A percentile compares a stretch with the other conserved stretches of the same genome.
phyloP scores from a whole-genome alignment of 2,329 filamentous ascomycete genomes.

The Tolypocladium capitatum region DNA sequence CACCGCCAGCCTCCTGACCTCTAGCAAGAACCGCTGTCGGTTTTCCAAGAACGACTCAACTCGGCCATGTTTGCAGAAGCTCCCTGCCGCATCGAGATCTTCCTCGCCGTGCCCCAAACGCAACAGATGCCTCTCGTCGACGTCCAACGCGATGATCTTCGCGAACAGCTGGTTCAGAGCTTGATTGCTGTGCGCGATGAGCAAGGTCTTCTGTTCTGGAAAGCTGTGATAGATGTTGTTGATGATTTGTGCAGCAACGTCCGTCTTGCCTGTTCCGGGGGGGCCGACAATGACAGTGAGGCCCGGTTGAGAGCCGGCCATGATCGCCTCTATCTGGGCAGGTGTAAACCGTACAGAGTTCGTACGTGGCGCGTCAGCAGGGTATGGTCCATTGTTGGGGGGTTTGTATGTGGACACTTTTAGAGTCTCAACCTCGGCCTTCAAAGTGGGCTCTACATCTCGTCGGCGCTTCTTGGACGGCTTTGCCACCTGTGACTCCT shows the following conservation, averaged over 20 bases:
- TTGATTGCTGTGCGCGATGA: conserved; percentile 95
- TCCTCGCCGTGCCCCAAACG: conserved; percentile 92
- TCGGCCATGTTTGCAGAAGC: conserved; percentile 85
- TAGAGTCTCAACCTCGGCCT: conserved; percentile 52
- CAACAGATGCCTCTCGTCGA: conserved; percentile 86
- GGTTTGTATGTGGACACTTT: conserved; percentile 84
- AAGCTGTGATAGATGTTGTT: conserved; percentile 99
- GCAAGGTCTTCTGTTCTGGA: conserved; percentile 75
- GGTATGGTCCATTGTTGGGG: conserved; percentile 80
- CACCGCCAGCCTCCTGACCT: conserved; percentile 74
- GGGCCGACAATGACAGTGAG: conserved; percentile 89
- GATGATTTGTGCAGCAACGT: conserved; percentile 96
- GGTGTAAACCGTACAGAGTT: conserved; percentile 84
- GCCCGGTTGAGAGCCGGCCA: conserved; percentile 86
- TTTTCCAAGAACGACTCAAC: conserved; percentile 94
- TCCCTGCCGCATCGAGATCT: conserved; percentile 73
- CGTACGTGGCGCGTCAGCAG: conserved; percentile 64
- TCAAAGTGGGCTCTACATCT: conserved; percentile 54
- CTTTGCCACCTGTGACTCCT: conserved; percentile 37
- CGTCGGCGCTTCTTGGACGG: conserved; percentile 78
- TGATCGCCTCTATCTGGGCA: conserved; percentile 81
- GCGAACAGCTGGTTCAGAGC: conserved; percentile 95
- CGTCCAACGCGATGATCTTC: conserved; percentile 92
- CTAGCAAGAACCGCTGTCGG: conserved; percentile 60
- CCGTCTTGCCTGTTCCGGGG: conserved; percentile 96